Percentiles rank a stretch among this genome's conserved stretches.
Evolutionary conservation across 257 asterid species (phyloP).

Genomic region (Osmanthus fragrans): DNA sequence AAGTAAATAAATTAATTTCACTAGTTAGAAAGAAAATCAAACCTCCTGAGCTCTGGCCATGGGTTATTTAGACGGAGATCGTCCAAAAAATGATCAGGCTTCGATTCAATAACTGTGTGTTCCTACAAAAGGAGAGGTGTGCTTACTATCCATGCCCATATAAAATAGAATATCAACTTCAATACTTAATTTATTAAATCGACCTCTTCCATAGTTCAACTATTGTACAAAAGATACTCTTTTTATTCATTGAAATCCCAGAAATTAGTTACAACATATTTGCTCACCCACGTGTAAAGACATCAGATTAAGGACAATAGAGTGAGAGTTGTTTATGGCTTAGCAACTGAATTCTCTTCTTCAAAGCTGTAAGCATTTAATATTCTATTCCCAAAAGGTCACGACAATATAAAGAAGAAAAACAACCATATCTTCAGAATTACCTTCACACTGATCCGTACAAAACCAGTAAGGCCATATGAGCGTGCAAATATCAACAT

Average conservation of each 20-base stretch:
- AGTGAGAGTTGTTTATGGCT: neutral
- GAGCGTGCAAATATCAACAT: conserved; percentile 86
- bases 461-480: conserved; percentile 91
- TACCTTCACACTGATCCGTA: conserved; percentile 93
- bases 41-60: conserved; percentile 95
- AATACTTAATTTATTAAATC: neutral
- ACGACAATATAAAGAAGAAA: conserved; percentile 4
- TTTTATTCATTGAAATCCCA: neutral
- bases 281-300: neutral
- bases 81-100: conserved; percentile 95
- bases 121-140: conserved; percentile 54
- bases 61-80: conserved; percentile 91
- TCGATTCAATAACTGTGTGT: conserved; percentile 91
- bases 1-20: conserved; percentile 8
- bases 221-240: neutral
- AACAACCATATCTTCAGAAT: conserved; percentile 8
- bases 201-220: neutral
- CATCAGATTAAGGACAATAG: neutral
- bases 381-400: conserved; percentile 19
- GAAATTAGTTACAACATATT: conserved; percentile 14
- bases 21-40: conserved; percentile 20
- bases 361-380: conserved; percentile 13
- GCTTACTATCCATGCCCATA: conserved; percentile 12
- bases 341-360: conserved; percentile 9
- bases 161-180: neutral